phyloP scores from a whole-genome alignment of 2,329 filamentous ascomycete species.

The Annulohypoxylon truncatum region DNA sequence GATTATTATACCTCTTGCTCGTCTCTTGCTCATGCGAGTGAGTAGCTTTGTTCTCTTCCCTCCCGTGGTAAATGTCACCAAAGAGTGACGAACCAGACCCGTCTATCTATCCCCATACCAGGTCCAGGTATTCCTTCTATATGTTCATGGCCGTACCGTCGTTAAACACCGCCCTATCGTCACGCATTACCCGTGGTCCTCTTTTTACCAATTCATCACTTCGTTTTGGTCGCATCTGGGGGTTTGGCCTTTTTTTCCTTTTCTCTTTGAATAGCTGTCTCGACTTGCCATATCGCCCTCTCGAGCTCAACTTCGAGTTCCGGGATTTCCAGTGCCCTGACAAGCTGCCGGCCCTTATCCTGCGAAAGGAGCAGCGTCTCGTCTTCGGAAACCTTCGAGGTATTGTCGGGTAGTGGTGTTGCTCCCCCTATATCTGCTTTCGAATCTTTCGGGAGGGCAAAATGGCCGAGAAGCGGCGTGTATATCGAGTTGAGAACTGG shows the following conservation, averaged over 20 bases:
- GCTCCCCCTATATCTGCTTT: conserved; percentile 42
- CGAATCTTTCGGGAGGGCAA: conserved; percentile 44
- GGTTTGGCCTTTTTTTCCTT: conserved; percentile 40
- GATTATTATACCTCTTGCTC: conserved; percentile 12
- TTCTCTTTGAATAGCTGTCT: conserved; percentile 59
- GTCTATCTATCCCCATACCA: conserved; percentile 24
- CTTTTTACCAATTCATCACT: conserved; percentile 30
- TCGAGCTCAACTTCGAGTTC: conserved; percentile 79
- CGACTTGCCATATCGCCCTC: conserved; percentile 80
- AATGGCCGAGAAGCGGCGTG: conserved; percentile 46
- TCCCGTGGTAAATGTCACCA: conserved; percentile 17
- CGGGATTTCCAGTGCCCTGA: conserved; percentile 72
- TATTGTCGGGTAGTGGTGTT: conserved; percentile 34
- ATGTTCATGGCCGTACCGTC: conserved; percentile 28
- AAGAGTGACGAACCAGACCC: conserved; percentile 24
- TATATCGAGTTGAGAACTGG: conserved; percentile 81
- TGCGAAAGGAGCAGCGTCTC: conserved; percentile 64
- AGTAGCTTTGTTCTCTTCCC: conserved; percentile 11
- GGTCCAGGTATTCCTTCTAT: conserved; percentile 28
- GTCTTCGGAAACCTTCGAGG: conserved; percentile 43
- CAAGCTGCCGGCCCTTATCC: conserved; percentile 67
- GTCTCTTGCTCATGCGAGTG: conserved; percentile 15
- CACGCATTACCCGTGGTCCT: conserved; percentile 3
- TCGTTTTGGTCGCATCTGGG: conserved; percentile 15
- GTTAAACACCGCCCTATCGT: conserved; percentile 27